These are phyloP conservation scores for Thermomyces lanuginosus DNA, from an alignment of 2,329 filamentous ascomycete genomes.

Conservation along the genomic window DNA sequence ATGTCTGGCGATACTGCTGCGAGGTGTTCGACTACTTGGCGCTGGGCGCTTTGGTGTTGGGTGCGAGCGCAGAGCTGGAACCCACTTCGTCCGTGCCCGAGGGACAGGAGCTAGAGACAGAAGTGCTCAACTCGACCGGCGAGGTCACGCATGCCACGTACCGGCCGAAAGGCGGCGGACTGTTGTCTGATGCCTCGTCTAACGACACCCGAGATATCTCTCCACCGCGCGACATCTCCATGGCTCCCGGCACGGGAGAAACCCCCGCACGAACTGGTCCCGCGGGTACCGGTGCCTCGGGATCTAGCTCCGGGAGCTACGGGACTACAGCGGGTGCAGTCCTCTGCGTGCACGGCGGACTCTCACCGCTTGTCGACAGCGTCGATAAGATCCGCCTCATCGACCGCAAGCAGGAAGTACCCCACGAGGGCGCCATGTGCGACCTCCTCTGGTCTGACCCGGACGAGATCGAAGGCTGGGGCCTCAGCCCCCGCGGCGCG, in stretches of 20 bases:
- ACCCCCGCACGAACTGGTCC: constrained; percentile 46
- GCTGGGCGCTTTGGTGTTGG: constrained; percentile 76
- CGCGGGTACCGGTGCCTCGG: constrained; percentile 64
- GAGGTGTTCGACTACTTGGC: constrained; percentile 96
- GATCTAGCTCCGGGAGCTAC: constrained; percentile 41
- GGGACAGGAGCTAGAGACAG: constrained; percentile 65
- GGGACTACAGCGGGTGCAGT: constrained; percentile 54
- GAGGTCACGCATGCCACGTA: constrained; percentile 50
- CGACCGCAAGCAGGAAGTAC: constrained; percentile 94
- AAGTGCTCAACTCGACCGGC: constrained; percentile 74
- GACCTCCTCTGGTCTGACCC: constrained; percentile 96
- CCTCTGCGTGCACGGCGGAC: constrained; percentile 84
- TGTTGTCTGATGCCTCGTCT: constrained; percentile 18
- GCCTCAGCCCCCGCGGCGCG: constrained; percentile 78
- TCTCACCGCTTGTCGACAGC: constrained; percentile 79
- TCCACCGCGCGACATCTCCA: constrained; percentile 26
- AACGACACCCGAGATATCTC: constrained; percentile 23
- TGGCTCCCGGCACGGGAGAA: constrained; percentile 25
- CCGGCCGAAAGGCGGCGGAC: constrained; percentile 16
- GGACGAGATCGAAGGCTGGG: constrained; percentile 96
- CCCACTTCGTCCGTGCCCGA: constrained; percentile 37
- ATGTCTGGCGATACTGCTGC: constrained; percentile 94
- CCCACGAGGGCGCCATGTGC: constrained; percentile 97
- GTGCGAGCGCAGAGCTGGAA: constrained; percentile 51
- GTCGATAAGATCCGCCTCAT: constrained; percentile 91